Conservation (phyloP, 331 rosid genomes). For the Acacia pycnantha region DNA sequence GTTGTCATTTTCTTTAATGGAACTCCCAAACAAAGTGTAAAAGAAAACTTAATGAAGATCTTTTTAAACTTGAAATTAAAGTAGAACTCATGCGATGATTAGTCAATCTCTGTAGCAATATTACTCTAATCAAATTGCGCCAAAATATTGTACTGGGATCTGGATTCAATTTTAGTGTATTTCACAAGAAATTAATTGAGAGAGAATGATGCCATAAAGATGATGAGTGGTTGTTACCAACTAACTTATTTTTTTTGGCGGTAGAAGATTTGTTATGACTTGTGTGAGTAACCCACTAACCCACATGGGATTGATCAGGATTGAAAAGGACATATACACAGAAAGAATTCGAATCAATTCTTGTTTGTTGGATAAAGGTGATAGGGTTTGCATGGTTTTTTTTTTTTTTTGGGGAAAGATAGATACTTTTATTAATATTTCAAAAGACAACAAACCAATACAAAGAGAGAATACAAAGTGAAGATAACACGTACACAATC, state of each 20-base stretch:
- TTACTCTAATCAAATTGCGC: too few relatives aligned
- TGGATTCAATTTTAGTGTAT: neutral
- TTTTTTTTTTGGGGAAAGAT: too few relatives aligned
- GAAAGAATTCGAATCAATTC: slow-evolving; percentile 3
- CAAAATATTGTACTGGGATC: neutral
- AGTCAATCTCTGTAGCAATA: too few relatives aligned
- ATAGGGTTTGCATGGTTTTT: neutral
- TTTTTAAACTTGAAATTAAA: too few relatives aligned
- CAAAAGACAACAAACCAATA: too few relatives aligned
- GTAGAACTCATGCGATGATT: too few relatives aligned
- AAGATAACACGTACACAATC: too few relatives aligned
- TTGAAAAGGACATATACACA: neutral
- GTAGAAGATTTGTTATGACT: neutral
- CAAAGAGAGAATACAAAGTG: too few relatives aligned
- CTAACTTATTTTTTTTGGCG: neutral
- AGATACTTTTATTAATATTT: too few relatives aligned
- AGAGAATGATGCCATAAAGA: neutral
- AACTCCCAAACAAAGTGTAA: too few relatives aligned
- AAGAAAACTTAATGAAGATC: too few relatives aligned
- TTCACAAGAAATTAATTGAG: neutral
- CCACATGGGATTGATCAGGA: neutral
- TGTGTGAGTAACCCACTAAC: neutral
- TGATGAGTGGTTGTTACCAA: neutral
- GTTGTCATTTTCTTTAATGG: too few relatives aligned
- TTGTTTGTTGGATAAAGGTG: neutral